phyloP scores from a whole-genome alignment of 495 filamentous ascomycete species.

The Xylaria palmicola region DNA sequence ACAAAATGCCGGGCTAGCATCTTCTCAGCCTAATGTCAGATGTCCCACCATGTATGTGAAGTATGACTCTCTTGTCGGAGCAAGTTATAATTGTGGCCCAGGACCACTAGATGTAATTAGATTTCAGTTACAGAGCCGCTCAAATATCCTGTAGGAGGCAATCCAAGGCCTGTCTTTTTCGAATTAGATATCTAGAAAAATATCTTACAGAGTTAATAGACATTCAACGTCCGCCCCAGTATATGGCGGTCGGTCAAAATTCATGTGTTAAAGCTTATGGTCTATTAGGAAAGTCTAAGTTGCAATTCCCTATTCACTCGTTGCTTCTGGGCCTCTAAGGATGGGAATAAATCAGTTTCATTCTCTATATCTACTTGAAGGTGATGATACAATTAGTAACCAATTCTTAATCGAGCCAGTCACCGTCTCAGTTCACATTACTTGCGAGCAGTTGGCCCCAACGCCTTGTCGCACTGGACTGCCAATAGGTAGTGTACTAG shows the following conservation, averaged over 20 bases:
- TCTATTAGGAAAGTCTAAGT: no score
- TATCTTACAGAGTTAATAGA: constrained; percentile 5
- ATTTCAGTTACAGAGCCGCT: constrained; percentile 4
- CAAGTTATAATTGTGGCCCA: neutral
- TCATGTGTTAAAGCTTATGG: neutral
- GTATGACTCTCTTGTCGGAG: neutral
- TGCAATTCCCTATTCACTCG: no score
- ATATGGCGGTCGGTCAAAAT: no score
- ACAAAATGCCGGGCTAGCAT: neutral
- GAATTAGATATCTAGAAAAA: neutral
- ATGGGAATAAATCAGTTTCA: no score
- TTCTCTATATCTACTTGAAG: no score
- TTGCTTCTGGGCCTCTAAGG: no score
- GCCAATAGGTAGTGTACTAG: constrained; percentile 1
- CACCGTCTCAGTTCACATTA: no score
- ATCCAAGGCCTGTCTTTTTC: constrained; percentile 4
- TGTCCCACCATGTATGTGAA: neutral
- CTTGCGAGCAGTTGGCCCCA: constrained; percentile 1
- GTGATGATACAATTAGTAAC: no score
- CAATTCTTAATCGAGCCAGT: no score
- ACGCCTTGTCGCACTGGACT: neutral
- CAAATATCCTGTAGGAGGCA: neutral
- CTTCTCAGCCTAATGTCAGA: neutral
- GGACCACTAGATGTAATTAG: constrained; percentile 3
- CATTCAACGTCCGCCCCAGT: no score